phyloP scores from a whole-genome alignment of 768 basidiomycete genomes.

The Trametes cingulata region DNA sequence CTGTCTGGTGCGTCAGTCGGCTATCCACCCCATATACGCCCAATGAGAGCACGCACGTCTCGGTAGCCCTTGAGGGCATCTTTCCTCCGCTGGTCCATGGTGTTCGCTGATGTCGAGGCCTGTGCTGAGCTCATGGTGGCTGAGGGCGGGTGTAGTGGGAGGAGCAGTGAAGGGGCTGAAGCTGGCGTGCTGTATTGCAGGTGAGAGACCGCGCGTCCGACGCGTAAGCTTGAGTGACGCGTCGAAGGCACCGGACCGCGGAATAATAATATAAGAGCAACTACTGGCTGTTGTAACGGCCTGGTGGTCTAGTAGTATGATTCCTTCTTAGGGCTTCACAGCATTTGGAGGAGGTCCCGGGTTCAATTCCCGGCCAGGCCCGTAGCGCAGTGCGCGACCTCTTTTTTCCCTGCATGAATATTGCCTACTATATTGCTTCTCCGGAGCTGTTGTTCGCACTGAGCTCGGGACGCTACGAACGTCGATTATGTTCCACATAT shows the following conservation, averaged over 20 bases:
- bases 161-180: not conserved
- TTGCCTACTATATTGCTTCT: too few relatives aligned
- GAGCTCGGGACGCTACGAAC: too few relatives aligned
- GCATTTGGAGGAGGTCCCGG: constrained; percentile 76
- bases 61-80: constrained; percentile 78
- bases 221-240: constrained; percentile 20
- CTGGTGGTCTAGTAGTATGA: constrained; percentile 26
- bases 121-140: constrained; percentile 27
- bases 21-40: constrained; percentile 10
- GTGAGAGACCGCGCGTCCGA: constrained; percentile 12
- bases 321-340: constrained; percentile 20
- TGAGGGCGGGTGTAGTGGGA: not conserved
- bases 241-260: too few relatives aligned
- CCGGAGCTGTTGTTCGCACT: not conserved
- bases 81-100: constrained; percentile 69
- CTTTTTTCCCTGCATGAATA: not conserved
- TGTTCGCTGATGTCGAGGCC: constrained; percentile 38
- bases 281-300: too few relatives aligned
- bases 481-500: too few relatives aligned
- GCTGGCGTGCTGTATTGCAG: not conserved
- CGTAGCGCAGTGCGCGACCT: constrained; percentile 19
- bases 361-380: constrained; percentile 88
- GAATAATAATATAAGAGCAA: too few relatives aligned
- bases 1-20: constrained; percentile 41
- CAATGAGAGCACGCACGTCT: constrained; percentile 47